Evolutionary conservation across 192 early-diverging fungal genomes (phyloP), one percentile per base, ranked within the genome.

Genomic region (Backusella westeae): DNA sequence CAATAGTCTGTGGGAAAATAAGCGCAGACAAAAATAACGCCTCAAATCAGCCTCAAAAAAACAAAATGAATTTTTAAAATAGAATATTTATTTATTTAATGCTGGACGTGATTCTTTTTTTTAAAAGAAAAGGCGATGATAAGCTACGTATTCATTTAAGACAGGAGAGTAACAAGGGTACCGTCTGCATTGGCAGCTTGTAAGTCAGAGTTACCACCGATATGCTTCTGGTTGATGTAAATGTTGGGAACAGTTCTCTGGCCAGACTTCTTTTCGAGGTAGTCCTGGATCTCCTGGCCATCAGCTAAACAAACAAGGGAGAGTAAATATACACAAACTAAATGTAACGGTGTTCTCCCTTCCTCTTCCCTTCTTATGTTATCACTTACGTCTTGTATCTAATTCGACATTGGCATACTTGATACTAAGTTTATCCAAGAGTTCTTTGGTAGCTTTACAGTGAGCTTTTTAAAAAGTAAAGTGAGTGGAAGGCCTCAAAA

Each of bases 181-280:
- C 85, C 87, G 29, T 66, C 81, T 5, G 71, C 68, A 21, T 91
- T 77, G 17, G 85, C 78, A 15, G 69, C 77, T 7, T 84, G 49
- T 2, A 92, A 85, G 23, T 85, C 75, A 73, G 89, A 87, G 71
- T 85, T 87, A 49, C 93, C 93, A 42, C 92, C 93, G 71, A 93
- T 75, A 71, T 94, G 93, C 52, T 89, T 75, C 56, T 86, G 77
- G 29, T 85, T 83, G 76, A 90, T 87, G 82, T 91, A 94, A 79
- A 93, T 88, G 73, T 91, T 94, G 69, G 93, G 93, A 35, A 94
- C 93, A 4, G 91, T 93, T 23, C 88, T 84, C 79, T 94, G 91
- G 19, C 84, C 84, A 19, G 90, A 92, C 73, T 87, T 73, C 49
- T 81, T 56, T 0, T 34, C 21, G 23, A 94, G 88, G 69, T 89